phyloP scores from a whole-genome alignment of 208 protist species.

The Phytomonas francai region DNA sequence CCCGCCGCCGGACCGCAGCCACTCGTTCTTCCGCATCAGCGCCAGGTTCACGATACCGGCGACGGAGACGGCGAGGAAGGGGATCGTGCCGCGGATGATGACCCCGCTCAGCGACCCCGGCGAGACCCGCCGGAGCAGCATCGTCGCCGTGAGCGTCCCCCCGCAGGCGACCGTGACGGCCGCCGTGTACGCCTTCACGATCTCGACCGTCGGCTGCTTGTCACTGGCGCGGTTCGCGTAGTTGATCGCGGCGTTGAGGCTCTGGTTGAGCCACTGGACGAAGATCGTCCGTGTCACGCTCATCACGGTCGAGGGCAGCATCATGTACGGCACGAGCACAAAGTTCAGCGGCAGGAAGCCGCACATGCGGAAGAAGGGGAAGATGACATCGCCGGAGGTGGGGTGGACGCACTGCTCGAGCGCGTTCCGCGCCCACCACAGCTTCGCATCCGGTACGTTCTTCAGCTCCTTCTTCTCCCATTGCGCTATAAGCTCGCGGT shows the following conservation, averaged over 20 bases:
- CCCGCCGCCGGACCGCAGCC: conserved; percentile 61
- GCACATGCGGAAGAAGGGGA: conserved; percentile 86
- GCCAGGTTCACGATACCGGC: conserved; percentile 85
- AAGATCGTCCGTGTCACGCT: conserved; percentile 63
- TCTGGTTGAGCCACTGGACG: conserved; percentile 92
- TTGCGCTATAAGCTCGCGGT: conserved; percentile 39
- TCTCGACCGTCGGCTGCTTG: conserved; percentile 67
- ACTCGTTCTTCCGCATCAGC: conserved; percentile 87
- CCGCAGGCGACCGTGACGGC: conserved; percentile 64
- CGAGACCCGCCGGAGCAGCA: conserved; percentile 45
- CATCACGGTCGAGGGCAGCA: conserved; percentile 63
- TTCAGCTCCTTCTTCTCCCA: conserved; percentile 27
- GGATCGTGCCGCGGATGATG: conserved; percentile 74
- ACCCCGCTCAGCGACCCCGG: conserved; percentile 42
- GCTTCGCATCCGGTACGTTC: conserved; percentile 36
- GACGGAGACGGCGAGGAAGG: conserved; percentile 67
- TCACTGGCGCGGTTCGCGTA: conserved; percentile 92
- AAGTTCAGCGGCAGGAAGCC: conserved; percentile 91
- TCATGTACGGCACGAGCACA: conserved; percentile 86
- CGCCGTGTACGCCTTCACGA: conserved; percentile 74
- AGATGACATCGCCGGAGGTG: conserved; percentile 83
- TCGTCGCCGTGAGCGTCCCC: conserved; percentile 54
- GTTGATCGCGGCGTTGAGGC: conserved; percentile 91
- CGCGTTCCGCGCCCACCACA: conserved; percentile 82
- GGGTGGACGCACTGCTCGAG: conserved; percentile 88